Percentiles rank a stretch among this genome's conserved stretches.
Evolutionary conservation across 768 basidiomycete genomes (phyloP).

Genomic region (Tephrocybe sp.): DNA sequence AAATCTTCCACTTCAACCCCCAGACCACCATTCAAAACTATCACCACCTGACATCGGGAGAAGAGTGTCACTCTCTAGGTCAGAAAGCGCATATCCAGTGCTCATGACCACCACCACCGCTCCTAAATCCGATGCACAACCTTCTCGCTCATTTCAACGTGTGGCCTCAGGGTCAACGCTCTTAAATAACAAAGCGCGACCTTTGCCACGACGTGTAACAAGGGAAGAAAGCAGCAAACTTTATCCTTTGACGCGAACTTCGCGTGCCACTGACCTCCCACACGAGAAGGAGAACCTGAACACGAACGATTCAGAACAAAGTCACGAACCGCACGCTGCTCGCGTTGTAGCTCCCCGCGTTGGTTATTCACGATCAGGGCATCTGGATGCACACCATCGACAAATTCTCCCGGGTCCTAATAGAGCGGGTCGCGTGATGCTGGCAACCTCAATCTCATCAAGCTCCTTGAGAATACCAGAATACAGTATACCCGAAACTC

Average conservation of each 20-base stretch:
- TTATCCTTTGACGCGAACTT: conserved; percentile 11
- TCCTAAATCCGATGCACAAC: conserved; percentile 22
- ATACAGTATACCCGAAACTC: conserved; percentile 16
- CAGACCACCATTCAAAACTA: conserved; percentile 35
- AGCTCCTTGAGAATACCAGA: conserved; percentile 9
- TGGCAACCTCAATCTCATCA: conserved; percentile 27
- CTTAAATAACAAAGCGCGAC: conserved; percentile 31
- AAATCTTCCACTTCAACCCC: conserved; percentile 28
- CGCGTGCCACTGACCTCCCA: conserved; percentile 25
- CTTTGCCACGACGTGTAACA: conserved; percentile 37
- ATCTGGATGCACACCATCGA: conserved; percentile 27
- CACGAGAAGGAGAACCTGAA: conserved; percentile 50
- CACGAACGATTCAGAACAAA: conserved; percentile 32
- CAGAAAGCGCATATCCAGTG: conserved; percentile 60
- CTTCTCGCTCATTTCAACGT: conserved; percentile 60
- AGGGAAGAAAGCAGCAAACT: conserved; percentile 33
- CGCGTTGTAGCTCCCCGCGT: conserved; percentile 11
- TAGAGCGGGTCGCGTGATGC: conserved; percentile 49
- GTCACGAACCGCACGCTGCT: conserved; percentile 27
- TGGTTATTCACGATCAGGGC: conserved; percentile 25
- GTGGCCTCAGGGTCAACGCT: conserved; percentile 60
- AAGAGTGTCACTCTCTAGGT: conserved; percentile 58
- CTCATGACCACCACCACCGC: conserved; percentile 28
- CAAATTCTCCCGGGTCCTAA: conserved; percentile 43
- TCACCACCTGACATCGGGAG: conserved; percentile 38